Conservation (phyloP, 345 rosid species). For the Pugionium dolabratum region DNA sequence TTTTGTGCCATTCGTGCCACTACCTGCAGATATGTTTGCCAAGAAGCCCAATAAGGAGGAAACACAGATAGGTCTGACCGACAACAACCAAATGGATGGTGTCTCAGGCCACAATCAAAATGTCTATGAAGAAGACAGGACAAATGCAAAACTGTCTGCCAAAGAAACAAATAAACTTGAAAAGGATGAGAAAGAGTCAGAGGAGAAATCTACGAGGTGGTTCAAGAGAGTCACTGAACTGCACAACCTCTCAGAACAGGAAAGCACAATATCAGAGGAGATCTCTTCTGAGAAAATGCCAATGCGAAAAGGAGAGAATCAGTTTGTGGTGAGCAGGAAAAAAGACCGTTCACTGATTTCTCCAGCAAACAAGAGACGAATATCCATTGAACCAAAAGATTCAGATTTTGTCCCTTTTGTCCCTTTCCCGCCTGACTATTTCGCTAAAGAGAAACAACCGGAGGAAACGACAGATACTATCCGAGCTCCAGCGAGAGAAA, state of each 20-base stretch:
- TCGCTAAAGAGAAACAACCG: slow-evolving; percentile 55
- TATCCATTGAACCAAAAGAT: slow-evolving; percentile 57
- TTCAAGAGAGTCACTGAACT: slow-evolving; percentile 63
- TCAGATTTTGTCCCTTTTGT: slow-evolving; percentile 74
- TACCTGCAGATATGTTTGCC: slow-evolving; percentile 75
- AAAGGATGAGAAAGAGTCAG: slow-evolving; percentile 52
- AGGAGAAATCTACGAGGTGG: slow-evolving; percentile 69
- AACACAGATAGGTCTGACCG: slow-evolving; percentile 30
- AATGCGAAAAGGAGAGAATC: slow-evolving; percentile 72
- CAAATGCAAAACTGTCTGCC: slow-evolving; percentile 25
- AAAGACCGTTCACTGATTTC: slow-evolving; percentile 77
- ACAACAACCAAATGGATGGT: slow-evolving; percentile 21
- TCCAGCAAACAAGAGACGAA: slow-evolving; percentile 64
- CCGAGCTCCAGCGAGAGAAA: slow-evolving; percentile 31
- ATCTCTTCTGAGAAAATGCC: slow-evolving; percentile 79
- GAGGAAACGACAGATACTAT: slow-evolving; percentile 41
- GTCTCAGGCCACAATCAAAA: slow-evolving; percentile 21
- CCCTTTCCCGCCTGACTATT: slow-evolving; percentile 80
- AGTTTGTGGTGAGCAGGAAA: slow-evolving; percentile 76
- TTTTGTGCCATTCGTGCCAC: slow-evolving; percentile 75
- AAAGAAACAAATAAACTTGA: slow-evolving; percentile 42
- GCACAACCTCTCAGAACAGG: slow-evolving; percentile 53
- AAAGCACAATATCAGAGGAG: slow-evolving; percentile 48
- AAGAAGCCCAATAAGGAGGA: slow-evolving; percentile 53
- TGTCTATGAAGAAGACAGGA: slow-evolving; percentile 28